These are phyloP conservation scores for Hygrocybe punicea DNA, from an alignment of 768 basidiomycete species.

Conservation along the genomic window DNA sequence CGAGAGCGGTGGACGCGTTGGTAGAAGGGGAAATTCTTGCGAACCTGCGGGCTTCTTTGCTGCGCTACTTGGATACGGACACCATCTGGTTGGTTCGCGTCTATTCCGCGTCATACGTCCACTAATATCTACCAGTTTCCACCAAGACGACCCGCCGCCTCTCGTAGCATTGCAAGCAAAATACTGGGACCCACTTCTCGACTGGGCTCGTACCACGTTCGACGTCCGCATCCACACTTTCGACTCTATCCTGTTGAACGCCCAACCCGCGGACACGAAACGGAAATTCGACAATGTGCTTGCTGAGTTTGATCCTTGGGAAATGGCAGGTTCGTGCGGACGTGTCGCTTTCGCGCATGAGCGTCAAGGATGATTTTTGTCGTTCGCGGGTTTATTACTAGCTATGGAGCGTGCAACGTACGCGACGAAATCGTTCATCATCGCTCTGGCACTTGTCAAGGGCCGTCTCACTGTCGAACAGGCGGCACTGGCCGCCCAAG, in stretches of 20 bases:
- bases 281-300: conserved; percentile 56
- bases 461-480: conserved; percentile 75
- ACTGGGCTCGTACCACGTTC: conserved; percentile 71
- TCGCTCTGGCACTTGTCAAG: conserved; percentile 79
- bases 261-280: conserved; percentile 69
- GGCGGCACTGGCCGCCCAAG: conserved; percentile 80
- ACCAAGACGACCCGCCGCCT: conserved; percentile 69
- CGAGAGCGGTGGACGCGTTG: conserved; percentile 85
- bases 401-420: conserved; percentile 91
- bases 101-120: neutral
- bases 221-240: conserved; percentile 65
- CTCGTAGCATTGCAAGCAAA: conserved; percentile 73
- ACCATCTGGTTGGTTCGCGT: conserved; percentile 66
- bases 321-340: conserved; percentile 75
- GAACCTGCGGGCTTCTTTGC: conserved; percentile 63
- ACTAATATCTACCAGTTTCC: conserved; percentile 56
- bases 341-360: neutral
- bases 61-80: conserved; percentile 91
- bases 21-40: conserved; percentile 50
- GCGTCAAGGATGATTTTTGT: neutral
- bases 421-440: conserved; percentile 85
- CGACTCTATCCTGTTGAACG: conserved; percentile 64
- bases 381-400: conserved; percentile 27
- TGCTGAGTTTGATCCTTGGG: conserved; percentile 69
- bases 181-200: conserved; percentile 86